phyloP scores from a whole-genome alignment of 441 rosid genomes.

The Gossypium gossypioides region DNA sequence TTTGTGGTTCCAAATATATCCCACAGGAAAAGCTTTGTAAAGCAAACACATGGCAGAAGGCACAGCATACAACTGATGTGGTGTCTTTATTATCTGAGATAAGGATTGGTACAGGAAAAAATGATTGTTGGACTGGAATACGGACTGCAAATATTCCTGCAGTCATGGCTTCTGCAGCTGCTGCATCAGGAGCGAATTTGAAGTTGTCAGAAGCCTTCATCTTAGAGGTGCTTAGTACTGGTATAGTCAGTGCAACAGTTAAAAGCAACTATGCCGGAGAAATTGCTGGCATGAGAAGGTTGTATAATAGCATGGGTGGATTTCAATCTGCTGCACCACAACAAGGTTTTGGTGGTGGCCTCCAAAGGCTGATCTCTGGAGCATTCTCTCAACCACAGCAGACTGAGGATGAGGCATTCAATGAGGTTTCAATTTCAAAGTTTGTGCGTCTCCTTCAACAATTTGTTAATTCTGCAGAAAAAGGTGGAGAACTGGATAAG shows the following conservation, averaged over 20 bases:
- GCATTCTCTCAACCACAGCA: constrained; percentile 69
- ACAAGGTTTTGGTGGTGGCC: constrained; percentile 60
- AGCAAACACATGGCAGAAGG: constrained; percentile 93
- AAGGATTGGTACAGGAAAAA: constrained; percentile 81
- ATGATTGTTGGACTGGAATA: constrained; percentile 80
- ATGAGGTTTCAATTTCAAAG: constrained; percentile 70
- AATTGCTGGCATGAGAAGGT: constrained; percentile 97
- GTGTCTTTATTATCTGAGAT: constrained; percentile 94
- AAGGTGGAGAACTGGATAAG: constrained; percentile 86
- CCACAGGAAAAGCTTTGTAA: constrained; percentile 88
- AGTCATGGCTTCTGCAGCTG: constrained; percentile 96
- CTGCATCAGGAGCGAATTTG: constrained; percentile 92
- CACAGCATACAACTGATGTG: constrained; percentile 80
- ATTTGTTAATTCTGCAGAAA: constrained; percentile 77
- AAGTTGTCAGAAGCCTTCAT: constrained; percentile 76
- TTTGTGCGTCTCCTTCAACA: constrained; percentile 88
- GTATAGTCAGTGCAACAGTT: constrained; percentile 89
- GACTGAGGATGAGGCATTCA: constrained; percentile 75
- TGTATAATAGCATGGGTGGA: constrained; percentile 90
- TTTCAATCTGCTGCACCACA: constrained; percentile 56
- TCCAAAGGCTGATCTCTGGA: constrained; percentile 85
- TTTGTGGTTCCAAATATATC: constrained; percentile 17
- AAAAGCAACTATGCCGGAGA: constrained; percentile 96
- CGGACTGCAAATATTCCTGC: constrained; percentile 92
- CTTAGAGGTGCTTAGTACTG: constrained; percentile 92